Evolutionary conservation across 139 green algal genomes (phyloP).

Genomic region (Coccomyxa sp.): DNA sequence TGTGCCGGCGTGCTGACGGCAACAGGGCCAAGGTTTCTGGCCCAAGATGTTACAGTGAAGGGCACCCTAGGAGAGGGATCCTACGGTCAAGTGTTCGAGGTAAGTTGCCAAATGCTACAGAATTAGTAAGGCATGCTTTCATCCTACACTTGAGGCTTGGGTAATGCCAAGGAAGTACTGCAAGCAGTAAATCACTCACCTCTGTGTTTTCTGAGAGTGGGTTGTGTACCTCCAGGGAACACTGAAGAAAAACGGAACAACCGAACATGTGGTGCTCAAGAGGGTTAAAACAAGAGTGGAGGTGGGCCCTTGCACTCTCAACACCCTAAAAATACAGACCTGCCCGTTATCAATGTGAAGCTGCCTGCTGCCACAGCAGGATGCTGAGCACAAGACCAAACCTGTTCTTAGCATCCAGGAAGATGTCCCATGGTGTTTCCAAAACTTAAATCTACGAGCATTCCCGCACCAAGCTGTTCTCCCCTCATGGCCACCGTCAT

Average conservation of each 20-base stretch:
- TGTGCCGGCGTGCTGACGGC: constrained; percentile 2
- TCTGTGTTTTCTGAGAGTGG: neutral
- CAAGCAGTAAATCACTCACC: neutral
- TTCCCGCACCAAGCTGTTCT: neutral
- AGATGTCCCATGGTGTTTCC: neutral
- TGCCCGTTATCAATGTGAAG: neutral
- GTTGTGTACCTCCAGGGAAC: constrained; percentile 25
- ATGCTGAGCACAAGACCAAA: neutral
- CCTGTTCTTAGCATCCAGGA: neutral
- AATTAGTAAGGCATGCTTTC: neutral
- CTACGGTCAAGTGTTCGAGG: constrained; percentile 49
- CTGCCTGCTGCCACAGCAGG: neutral
- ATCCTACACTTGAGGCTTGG: neutral
- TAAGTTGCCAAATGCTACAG: neutral
- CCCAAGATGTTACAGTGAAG: constrained; percentile 9
- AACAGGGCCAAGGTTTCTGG: constrained; percentile 5
- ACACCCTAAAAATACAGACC: neutral
- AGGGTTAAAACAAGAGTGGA: constrained; percentile 57
- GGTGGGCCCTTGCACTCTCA: constrained; percentile 20
- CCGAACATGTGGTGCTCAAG: constrained; percentile 65
- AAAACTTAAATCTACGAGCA: neutral
- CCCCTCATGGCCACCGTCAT: neutral
- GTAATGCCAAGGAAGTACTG: too few species aligned
- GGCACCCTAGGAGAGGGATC: constrained; percentile 33
- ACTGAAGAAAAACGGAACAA: constrained; percentile 11